Base-by-base conservation (phyloP, 352 stramenopile species). In the Pythium aphanidermatum region DNA sequence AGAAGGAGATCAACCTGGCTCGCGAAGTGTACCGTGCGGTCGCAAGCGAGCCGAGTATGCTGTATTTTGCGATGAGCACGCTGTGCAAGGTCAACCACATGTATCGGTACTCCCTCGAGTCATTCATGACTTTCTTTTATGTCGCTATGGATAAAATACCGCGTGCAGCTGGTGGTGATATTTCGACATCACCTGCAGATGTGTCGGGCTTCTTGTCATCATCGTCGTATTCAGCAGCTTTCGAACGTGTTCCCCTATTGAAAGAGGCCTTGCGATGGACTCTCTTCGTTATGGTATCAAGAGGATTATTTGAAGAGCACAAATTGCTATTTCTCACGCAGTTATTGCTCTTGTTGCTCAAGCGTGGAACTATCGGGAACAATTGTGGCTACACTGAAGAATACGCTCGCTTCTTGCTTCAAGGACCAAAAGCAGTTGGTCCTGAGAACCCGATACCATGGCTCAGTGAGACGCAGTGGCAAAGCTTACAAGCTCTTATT, bases 21-120 rank as follows among this genome's bases (percentile, higher is more conserved):
- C 69, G 90, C 10, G 89, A 97, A 41, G 78, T 96, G 11, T 97
- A 97, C 40, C 70, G 88, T 0, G 74, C 84, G 1, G 86, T 97
- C 9, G 88, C 86, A 0, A 78, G 68, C 9, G 87, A 97, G 64
- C 87, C 83, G 5, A 87, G 80, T 17, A 89, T 96, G 75, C 65
- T 97, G 36, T 97, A 97, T 43, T 97, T 97, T 60, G 68, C 95
- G 37, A 86, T 97, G 65, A 60, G 86, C 10, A 73, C 95, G 45
- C 65, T 97, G 0, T 86, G 68, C 64, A 84, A 89, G 45, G 71
- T 97, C 7, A 92, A 94, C 52, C 84, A 94, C 68, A 96, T 97
- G 87, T 97, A 97, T 50, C 84, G 95, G 23, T 97, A 97, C 62
- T 96, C 83, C 17, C 77, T 97, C 24, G 89, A 96, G 46, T 86